Base-by-base conservation (phyloP, 106 monocot species). In the Chionographis japonica region DNA sequence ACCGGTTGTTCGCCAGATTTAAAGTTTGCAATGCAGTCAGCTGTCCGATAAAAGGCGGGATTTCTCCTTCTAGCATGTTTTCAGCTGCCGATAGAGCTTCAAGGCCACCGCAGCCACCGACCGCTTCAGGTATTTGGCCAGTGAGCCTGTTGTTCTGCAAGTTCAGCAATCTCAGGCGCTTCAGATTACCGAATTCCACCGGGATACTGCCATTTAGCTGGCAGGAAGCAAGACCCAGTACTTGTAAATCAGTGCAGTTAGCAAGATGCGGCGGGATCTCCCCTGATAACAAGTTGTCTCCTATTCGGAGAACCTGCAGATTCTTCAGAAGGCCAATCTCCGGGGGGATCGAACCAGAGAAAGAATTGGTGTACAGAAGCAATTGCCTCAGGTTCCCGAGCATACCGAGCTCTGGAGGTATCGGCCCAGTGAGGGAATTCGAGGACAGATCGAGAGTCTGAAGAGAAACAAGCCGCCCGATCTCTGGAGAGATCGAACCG, bases 381-480 rank as follows among this genome's bases (percentile, higher is more conserved):
- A 97, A 59, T 40, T 72, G 70, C 37, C 18, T 68, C 37, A 97
- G 81, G 75, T 80, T 82, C 16, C 62, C 37, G 27, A 97, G 84
- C 61, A 71, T 71, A 4, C 84, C 75, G 12, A 97, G 66, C 68
- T 77, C 86, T 0, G 66, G 77, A 19, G 97, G 97, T 16, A 97
- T 87, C 15, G 73, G 38, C 4, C 97, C 97, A 3, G 86, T 50
- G 39, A 97, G 71, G 11, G 78, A 86, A 68, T 92, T 92, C 27
- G 84, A 83, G 6, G 97, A 97, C 8, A 97, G 27, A 73, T 89
- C 97, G 16, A 97, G 86, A 54, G 50, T 60, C 61, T 84, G 74
- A 12, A 97, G 89, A 57, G 79, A 89, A 12, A 63, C 8, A 6
- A 97, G 76, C 12, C 62, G 10, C 8, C 78, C 89, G 27, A 92